phyloP scores from a whole-genome alignment of 768 basidiomycete species.

The Pisolithus sp. region DNA sequence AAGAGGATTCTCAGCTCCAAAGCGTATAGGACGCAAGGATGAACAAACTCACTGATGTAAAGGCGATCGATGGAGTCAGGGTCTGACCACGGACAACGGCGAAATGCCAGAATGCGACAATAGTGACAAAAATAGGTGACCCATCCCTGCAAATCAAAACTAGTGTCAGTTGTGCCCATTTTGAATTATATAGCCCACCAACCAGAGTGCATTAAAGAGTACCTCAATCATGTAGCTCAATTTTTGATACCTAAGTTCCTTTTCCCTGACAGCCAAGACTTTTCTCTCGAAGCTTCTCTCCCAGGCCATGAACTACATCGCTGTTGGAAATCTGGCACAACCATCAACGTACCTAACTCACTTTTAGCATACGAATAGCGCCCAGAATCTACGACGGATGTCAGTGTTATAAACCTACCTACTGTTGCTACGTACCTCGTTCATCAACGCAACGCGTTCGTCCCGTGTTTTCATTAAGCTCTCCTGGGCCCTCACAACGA shows the following conservation, averaged over 20 bases:
- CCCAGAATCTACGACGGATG: constrained; percentile 52
- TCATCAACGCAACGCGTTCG: constrained; percentile 87
- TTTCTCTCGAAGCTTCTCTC: constrained; percentile 82
- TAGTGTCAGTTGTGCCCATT: background rate
- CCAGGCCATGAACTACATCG: constrained; percentile 82
- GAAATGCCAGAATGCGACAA: constrained; percentile 66
- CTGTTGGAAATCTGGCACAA: background rate
- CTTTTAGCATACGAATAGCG: constrained; percentile 87
- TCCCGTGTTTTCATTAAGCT: constrained; percentile 90
- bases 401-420: background rate
- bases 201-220: constrained; percentile 53
- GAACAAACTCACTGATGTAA: constrained; percentile 50
- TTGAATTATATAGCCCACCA: constrained; percentile 1
- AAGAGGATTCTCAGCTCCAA: background rate
- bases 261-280: constrained; percentile 66
- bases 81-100: constrained; percentile 61
- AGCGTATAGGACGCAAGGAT: background rate
- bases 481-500: constrained; percentile 73
- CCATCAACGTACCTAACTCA: constrained; percentile 4
- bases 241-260: constrained; percentile 79
- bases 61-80: constrained; percentile 80
- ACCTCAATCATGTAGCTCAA: constrained; percentile 86
- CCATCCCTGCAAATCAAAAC: constrained; percentile 27
- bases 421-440: constrained; percentile 45
- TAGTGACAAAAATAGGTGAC: constrained; percentile 51